These are phyloP conservation scores for Scedosporium boydii DNA, from an alignment of 2,329 filamentous ascomycete species.

Conservation along the genomic window DNA sequence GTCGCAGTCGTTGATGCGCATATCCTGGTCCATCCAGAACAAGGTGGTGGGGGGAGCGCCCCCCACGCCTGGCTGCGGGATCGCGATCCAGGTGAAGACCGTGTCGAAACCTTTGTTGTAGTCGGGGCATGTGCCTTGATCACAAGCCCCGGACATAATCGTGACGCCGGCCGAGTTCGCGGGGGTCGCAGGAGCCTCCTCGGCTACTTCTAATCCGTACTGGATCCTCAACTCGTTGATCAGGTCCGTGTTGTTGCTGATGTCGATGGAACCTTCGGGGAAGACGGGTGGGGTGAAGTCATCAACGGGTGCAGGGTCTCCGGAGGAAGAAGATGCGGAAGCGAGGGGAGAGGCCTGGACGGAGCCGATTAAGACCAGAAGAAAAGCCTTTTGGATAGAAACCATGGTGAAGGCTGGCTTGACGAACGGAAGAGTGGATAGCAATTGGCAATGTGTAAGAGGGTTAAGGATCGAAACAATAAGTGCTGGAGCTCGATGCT, in stretches of 20 bases:
- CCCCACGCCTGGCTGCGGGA: slow-evolving; percentile 3
- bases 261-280: background rate
- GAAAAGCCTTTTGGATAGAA: background rate
- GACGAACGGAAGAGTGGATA: background rate
- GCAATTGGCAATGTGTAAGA: background rate
- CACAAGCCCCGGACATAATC: slow-evolving; percentile 3
- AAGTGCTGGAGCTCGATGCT: no score
- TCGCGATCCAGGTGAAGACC: slow-evolving; percentile 6
- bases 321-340: background rate
- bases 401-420: background rate
- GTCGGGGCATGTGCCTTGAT: slow-evolving; percentile 10
- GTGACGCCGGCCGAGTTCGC: background rate
- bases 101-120: slow-evolving; percentile 6
- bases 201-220: background rate
- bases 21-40: slow-evolving; percentile 5
- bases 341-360: background rate
- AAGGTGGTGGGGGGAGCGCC: slow-evolving; percentile 3
- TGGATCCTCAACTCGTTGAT: background rate
- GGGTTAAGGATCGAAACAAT: background rate
- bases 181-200: background rate
- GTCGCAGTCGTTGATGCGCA: slow-evolving; percentile 8
- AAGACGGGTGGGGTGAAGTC: background rate
- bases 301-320: background rate
- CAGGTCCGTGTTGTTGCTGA: background rate
- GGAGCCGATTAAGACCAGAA: background rate